Base-by-base conservation (phyloP, 495 filamentous ascomycete species). In the Penicillium psychrofluorescens region DNA sequence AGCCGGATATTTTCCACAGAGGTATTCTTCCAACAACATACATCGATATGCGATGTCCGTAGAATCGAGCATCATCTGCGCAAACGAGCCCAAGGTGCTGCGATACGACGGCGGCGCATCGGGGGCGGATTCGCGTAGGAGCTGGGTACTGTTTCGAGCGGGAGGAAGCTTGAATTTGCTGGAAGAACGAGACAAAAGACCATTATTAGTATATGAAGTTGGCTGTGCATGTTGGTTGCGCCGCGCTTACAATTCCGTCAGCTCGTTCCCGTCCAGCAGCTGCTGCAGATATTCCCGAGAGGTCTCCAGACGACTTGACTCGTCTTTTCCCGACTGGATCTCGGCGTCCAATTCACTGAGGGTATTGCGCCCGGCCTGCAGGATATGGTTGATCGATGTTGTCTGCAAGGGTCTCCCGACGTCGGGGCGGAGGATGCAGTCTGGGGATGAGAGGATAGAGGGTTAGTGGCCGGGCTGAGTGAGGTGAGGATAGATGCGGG, bases 91-190 rank as follows among this genome's bases (percentile, higher is more conserved):
- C 7, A 85, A 61, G n/a, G 61, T 46, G 13, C 42, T 52, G 39
- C 48, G 54, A 46, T 50, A 50, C 7, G 55, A 50, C 29, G 47
- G 31, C 29, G 48, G 31, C 38, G 55, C 55, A 40, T 55, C 45
- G 16, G 59, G 41, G 35, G 48, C 44, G 30, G 42, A 45, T 11
- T 56, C 35, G 7, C 43, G 39, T 39, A 53, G 38, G 12, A 47
- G 46, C 40, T 60, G 56, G 34, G 44, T 41, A 44, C 53, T 49
- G 28, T 45, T 46, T 14, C 58, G 37, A 36, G 56, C 44, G 28
- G 52, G 48, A 44, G 73, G 71, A 30, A 64, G 64, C 58, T 87
- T 88, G 67, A 90, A 90, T 53, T 82, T 79, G 62, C 88, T 90
- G 52, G 38, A 43, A n/a, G 29, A 35, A 42, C 7, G 29, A 46